Percentiles rank a stretch among this genome's conserved stretches.
phyloP scores from a whole-genome alignment of 2,329 filamentous ascomycete species.

The Cladorrhinum sp. region DNA sequence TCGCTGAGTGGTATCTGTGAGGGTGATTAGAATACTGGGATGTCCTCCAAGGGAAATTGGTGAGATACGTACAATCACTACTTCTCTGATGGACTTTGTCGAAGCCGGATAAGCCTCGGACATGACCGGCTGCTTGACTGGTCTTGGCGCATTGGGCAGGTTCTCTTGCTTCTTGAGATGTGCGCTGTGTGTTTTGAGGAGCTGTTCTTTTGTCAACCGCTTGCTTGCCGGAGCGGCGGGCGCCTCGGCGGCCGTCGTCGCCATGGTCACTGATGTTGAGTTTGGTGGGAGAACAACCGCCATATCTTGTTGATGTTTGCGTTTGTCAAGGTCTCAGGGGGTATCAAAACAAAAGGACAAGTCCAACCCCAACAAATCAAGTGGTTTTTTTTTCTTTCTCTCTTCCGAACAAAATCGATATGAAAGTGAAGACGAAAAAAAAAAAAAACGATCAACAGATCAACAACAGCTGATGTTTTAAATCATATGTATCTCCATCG shows the following conservation, averaged over 20 bases:
- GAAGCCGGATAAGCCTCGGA: constrained; percentile 30
- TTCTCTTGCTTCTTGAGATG: constrained; percentile 28
- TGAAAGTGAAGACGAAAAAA: background rate
- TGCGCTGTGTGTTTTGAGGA: constrained; percentile 25
- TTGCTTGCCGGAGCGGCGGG: constrained; percentile 13
- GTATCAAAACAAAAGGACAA: background rate
- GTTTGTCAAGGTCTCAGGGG: no score
- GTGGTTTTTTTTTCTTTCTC: no score
- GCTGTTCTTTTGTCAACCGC: constrained; percentile 27
- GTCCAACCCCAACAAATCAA: no score
- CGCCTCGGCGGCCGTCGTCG: constrained; percentile 7
- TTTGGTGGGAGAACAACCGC: constrained; percentile 6
- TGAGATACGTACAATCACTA: constrained; percentile 26
- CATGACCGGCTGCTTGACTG: constrained; percentile 31
- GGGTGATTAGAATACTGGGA: background rate
- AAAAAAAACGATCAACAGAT: background rate
- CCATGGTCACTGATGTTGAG: background rate
- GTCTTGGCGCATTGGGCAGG: constrained; percentile 26
- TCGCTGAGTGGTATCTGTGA: constrained; percentile 31
- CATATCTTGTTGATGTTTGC: no score
- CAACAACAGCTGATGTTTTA: background rate
- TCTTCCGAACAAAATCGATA: no score
- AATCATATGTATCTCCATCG: background rate
- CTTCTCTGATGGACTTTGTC: constrained; percentile 29
- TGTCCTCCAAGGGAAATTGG: background rate